Evolutionary conservation across 2,329 filamentous ascomycete genomes (phyloP).

Genomic region (Diplodia corticola): DNA sequence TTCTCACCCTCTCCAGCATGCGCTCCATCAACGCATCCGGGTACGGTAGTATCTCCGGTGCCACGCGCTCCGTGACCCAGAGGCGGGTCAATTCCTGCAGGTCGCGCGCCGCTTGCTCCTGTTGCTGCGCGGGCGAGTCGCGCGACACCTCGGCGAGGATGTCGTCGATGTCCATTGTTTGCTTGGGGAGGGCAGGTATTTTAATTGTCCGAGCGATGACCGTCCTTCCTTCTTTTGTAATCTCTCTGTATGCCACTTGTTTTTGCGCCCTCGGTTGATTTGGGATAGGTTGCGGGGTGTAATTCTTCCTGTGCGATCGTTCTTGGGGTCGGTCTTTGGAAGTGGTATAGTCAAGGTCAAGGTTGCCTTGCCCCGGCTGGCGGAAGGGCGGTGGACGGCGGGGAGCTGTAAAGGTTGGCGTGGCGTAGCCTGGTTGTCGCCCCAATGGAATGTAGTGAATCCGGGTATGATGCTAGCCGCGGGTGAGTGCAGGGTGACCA

Average conservation of each 20-base stretch:
- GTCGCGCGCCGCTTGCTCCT: conserved; percentile 62
- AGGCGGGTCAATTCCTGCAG: conserved; percentile 85
- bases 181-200: too few relatives aligned
- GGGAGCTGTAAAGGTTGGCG: neutral
- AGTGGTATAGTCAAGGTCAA: neutral
- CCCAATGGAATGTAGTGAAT: neutral
- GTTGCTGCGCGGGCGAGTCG: conserved; percentile 43
- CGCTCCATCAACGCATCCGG: conserved; percentile 76
- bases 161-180: conserved; percentile 51
- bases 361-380: neutral
- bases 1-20: conserved; percentile 61
- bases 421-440: neutral
- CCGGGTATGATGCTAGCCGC: neutral
- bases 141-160: conserved; percentile 53
- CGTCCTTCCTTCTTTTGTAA: neutral
- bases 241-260: neutral
- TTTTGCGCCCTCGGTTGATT: neutral
- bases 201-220: too few relatives aligned
- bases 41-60: conserved; percentile 84
- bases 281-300: neutral
- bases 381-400: neutral
- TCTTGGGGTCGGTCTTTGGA: neutral
- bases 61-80: conserved; percentile 89
- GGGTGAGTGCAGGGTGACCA: neutral
- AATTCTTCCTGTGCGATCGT: neutral